A percentile compares a stretch with the other conserved stretches of the same genome.
Evolutionary conservation across 2,329 filamentous ascomycete genomes (phyloP).

Genomic region (Ampelomyces quisqualis): DNA sequence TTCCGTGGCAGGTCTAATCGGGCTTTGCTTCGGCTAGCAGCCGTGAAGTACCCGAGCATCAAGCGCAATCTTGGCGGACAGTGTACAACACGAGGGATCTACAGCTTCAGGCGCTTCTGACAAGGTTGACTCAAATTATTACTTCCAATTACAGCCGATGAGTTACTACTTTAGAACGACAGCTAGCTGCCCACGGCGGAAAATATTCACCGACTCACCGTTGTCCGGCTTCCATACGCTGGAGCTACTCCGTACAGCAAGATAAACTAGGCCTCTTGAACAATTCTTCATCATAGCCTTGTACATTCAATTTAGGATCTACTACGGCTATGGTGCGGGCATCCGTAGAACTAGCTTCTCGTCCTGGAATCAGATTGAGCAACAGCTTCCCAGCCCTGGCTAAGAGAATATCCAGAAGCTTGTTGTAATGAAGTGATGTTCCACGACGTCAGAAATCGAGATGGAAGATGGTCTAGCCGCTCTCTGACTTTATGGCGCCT

Average conservation of each 20-base stretch:
- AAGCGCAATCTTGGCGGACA: constrained; percentile 6
- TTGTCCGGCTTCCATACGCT: constrained; percentile 8
- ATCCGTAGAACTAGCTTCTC: constrained; percentile 14
- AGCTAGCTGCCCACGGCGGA: constrained; percentile 12
- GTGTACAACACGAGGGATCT: constrained; percentile 7
- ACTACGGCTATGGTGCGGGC: constrained; percentile 21
- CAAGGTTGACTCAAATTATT: constrained; percentile 3
- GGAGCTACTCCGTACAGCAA: constrained; percentile 8
- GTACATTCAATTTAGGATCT: constrained; percentile 17
- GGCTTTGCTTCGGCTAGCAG: constrained; percentile 10
- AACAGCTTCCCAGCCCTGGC: not conserved
- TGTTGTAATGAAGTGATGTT: constrained; percentile 7
- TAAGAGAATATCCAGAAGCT: not conserved
- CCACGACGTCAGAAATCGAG: constrained; percentile 11
- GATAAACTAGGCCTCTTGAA: constrained; percentile 2
- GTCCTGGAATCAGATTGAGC: constrained; percentile 3
- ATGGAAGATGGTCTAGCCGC: constrained; percentile 1
- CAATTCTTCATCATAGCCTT: constrained; percentile 13
- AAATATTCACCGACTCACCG: constrained; percentile 20
- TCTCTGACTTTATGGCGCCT: constrained; percentile 2
- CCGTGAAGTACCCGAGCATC: constrained; percentile 8
- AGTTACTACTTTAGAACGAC: not conserved
- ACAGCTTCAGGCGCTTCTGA: constrained; percentile 7
- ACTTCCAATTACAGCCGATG: constrained; percentile 1
- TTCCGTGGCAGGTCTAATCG: not conserved